A percentile compares a stretch with the other conserved stretches of the same genome.
Evolutionary conservation across 805 yeast genomes (phyloP).

Genomic region (Kluyveromyces aestuarii): DNA sequence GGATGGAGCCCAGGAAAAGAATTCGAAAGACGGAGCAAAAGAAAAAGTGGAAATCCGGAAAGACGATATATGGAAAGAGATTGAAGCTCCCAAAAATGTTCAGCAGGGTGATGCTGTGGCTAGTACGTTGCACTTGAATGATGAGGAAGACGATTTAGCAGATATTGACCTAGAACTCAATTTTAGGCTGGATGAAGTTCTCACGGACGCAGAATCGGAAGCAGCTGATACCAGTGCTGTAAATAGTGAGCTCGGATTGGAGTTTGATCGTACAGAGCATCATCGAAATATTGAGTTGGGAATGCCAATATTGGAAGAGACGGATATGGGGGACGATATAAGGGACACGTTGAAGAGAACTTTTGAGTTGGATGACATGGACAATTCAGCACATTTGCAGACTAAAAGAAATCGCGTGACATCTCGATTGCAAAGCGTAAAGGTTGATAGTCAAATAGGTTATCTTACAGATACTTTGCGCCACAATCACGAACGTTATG

Average conservation of each 20-base stretch:
- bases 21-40: background rate
- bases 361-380: background rate
- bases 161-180: conserved; percentile 22
- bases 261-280: background rate
- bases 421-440: background rate
- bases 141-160: conserved; percentile 2
- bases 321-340: background rate
- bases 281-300: background rate
- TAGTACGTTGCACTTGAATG: background rate
- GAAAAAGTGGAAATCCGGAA: background rate
- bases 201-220: conserved; percentile 10
- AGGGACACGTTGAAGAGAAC: background rate
- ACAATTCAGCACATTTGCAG: background rate
- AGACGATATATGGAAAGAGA: conserved; percentile 3
- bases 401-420: background rate
- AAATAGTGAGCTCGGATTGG: background rate
- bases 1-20: background rate
- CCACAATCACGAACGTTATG: conserved; percentile 15
- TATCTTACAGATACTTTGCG: conserved; percentile 19
- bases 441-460: conserved; percentile 18
- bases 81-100: background rate
- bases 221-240: background rate
- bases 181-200: conserved; percentile 21
- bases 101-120: background rate
- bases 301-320: background rate